These are phyloP conservation scores for Shiraia sp. DNA, from an alignment of 2,329 filamentous ascomycete species.

Conservation along the genomic window DNA sequence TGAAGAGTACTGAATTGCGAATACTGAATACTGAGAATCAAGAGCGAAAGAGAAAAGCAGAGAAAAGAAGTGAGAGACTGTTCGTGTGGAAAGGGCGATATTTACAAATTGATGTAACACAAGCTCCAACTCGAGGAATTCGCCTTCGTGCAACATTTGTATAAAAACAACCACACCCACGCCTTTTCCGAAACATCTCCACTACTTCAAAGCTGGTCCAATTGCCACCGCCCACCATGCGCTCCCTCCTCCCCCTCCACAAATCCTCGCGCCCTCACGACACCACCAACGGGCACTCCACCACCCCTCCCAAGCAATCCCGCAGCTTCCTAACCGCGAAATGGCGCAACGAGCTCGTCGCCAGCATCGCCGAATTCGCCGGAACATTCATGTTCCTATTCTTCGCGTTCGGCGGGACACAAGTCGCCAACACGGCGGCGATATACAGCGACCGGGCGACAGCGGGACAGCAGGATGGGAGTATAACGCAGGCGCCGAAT, in stretches of 20 bases:
- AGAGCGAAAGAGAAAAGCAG: too few relatives aligned
- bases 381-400: conserved; percentile 49
- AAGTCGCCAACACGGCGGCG: conserved; percentile 42
- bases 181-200: too few relatives aligned
- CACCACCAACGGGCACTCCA: background rate
- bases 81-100: too few relatives aligned
- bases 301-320: background rate
- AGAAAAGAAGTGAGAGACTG: too few relatives aligned
- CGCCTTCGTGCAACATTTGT: too few relatives aligned
- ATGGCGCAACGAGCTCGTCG: conserved; percentile 44
- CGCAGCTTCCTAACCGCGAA: conserved; percentile 7
- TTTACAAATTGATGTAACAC: too few relatives aligned
- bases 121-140: too few relatives aligned
- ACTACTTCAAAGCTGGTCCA: too few relatives aligned
- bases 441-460: conserved; percentile 19
- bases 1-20: too few relatives aligned
- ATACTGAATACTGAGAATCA: too few relatives aligned
- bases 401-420: conserved; percentile 45
- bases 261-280: conserved; percentile 3
- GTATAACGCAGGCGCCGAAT: conserved; percentile 37
- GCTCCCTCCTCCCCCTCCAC: conserved; percentile 14
- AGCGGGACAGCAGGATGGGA: conserved; percentile 25
- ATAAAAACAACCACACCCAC: too few relatives aligned
- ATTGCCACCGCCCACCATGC: background rate
- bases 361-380: conserved; percentile 42